Conservation (phyloP, 345 rosid species). For the Mercurialis annua region DNA sequence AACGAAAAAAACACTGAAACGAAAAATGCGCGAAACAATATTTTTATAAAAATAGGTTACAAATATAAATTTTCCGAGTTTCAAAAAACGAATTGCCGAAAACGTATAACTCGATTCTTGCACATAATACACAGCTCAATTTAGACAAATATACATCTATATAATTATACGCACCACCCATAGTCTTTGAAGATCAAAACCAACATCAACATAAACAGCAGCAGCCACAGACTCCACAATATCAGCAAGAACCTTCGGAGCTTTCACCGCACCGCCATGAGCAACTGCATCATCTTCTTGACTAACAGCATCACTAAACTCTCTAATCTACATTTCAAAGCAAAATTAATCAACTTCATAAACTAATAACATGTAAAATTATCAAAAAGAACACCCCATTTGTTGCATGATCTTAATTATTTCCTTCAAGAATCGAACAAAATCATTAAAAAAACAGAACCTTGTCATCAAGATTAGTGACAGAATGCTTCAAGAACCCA, state of each 20-base stretch:
- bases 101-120: neutral
- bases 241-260: conserved; percentile 81
- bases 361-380: too few species aligned
- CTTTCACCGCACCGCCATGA: conserved; percentile 67
- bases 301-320: conserved; percentile 48
- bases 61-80: too few species aligned
- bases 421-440: too few species aligned
- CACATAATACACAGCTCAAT: neutral
- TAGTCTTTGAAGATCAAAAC: conserved; percentile 49
- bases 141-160: too few species aligned
- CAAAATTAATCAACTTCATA: neutral
- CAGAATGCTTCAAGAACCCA: conserved; percentile 40
- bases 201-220: conserved; percentile 59
- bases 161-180: conserved; percentile 74
- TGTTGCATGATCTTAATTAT: too few species aligned
- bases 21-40: too few species aligned
- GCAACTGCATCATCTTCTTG: conserved; percentile 45
- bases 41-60: too few species aligned
- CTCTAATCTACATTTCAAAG: conserved; percentile 43
- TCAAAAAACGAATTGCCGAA: too few species aligned
- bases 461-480: conserved; percentile 46
- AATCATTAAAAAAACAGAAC: conserved; percentile 30
- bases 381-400: too few species aligned
- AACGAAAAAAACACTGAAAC: too few species aligned
- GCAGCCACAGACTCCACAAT: conserved; percentile 73